phyloP scores from a whole-genome alignment of 2,329 filamentous ascomycete genomes.

The Polychaeton citri region DNA sequence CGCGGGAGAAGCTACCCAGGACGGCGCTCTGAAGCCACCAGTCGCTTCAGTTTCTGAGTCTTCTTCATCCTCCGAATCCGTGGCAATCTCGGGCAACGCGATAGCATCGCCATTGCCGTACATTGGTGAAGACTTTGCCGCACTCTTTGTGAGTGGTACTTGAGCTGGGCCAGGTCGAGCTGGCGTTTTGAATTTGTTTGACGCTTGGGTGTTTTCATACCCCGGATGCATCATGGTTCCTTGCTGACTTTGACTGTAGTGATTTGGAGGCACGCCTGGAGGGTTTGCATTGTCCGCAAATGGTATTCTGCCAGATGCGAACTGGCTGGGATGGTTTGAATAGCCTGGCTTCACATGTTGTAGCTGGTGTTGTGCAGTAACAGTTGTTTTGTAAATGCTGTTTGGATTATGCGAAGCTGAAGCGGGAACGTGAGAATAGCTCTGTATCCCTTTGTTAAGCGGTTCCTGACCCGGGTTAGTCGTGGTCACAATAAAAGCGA shows the following conservation, averaged over 20 bases:
- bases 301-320: constrained; percentile 79
- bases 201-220: constrained; percentile 14
- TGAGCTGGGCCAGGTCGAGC: constrained; percentile 38
- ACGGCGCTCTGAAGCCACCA: constrained; percentile 49
- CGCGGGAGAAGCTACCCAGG: constrained; percentile 82
- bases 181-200: constrained; percentile 51
- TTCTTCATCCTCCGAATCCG: constrained; percentile 83
- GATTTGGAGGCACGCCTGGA: constrained; percentile 8
- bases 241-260: constrained; percentile 7
- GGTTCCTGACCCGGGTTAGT: no score
- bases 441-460: constrained; percentile 46
- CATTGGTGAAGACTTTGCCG: constrained; percentile 61
- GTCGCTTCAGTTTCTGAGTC: constrained; percentile 42
- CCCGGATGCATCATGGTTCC: constrained; percentile 4
- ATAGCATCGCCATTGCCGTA: constrained; percentile 85
- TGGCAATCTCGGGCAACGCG: constrained; percentile 86
- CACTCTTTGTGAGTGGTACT: constrained; percentile 37
- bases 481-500: no score
- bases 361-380: constrained; percentile 52
- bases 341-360: constrained; percentile 40
- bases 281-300: constrained; percentile 61
- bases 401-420: constrained; percentile 33
- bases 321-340: constrained; percentile 57
- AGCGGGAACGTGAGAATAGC: constrained; percentile 47
- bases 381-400: constrained; percentile 50